Percentiles rank a stretch among this genome's conserved stretches.
Conservation (phyloP, 2,329 filamentous ascomycete genomes). For the Aspergillus piperis region DNA sequence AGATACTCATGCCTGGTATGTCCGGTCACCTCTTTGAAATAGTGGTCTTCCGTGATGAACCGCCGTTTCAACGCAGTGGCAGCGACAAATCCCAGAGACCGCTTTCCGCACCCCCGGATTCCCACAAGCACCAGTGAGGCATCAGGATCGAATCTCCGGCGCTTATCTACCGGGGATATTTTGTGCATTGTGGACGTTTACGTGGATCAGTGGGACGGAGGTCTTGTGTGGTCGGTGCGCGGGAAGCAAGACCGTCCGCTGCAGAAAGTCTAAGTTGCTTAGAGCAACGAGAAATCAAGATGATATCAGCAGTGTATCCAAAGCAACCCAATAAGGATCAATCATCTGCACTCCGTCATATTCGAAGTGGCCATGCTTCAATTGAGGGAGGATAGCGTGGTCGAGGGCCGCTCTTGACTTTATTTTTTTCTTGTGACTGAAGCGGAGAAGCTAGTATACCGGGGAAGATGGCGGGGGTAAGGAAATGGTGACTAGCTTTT, state of each 20-base stretch:
- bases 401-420: neutral
- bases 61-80: slow-evolving; percentile 45
- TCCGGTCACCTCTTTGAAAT: slow-evolving; percentile 46
- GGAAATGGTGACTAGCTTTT: too few relatives aligned
- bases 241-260: neutral
- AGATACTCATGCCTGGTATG: slow-evolving; percentile 46
- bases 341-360: neutral
- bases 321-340: neutral
- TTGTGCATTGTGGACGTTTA: slow-evolving; percentile 13
- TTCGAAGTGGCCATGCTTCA: slow-evolving; percentile 2
- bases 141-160: slow-evolving; percentile 37
- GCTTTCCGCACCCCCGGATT: slow-evolving; percentile 48
- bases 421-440: neutral
- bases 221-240: slow-evolving; percentile 6
- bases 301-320: neutral
- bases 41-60: slow-evolving; percentile 49
- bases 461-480: slow-evolving; percentile 1
- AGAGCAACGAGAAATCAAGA: neutral
- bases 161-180: slow-evolving; percentile 9
- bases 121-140: slow-evolving; percentile 47
- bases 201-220: neutral
- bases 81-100: slow-evolving; percentile 46
- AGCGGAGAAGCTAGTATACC: slow-evolving; percentile 2
- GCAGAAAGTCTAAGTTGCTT: neutral
- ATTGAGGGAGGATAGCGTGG: neutral